These are phyloP conservation scores for Scalesia atractyloides DNA, from an alignment of 129 eudicot species.

Conservation along the genomic window DNA sequence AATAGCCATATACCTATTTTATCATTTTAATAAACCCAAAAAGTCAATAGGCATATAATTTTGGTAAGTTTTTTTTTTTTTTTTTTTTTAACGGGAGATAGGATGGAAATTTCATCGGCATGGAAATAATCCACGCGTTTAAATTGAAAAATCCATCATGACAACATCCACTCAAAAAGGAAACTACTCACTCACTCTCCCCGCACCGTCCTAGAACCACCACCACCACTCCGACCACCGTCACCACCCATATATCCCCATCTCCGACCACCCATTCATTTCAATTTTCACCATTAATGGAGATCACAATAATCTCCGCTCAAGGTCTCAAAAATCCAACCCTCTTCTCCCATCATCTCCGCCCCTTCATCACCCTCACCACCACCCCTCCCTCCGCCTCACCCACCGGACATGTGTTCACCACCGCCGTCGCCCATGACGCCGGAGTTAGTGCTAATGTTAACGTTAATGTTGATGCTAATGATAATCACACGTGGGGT, in stretches of 20 bases:
- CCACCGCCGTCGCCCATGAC: slow-evolving; percentile 50
- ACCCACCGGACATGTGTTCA: slow-evolving; percentile 33
- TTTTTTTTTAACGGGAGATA: background rate
- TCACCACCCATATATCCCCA: slow-evolving; percentile 7
- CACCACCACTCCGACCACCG: slow-evolving; percentile 38
- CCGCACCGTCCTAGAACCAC: slow-evolving; percentile 44
- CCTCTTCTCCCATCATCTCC: slow-evolving; percentile 36
- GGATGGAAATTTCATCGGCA: slow-evolving; percentile 1
- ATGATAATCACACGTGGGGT: slow-evolving; percentile 60
- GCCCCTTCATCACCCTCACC: slow-evolving; percentile 54
- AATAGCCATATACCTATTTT: too few relatives aligned
- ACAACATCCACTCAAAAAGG: slow-evolving; percentile 22
- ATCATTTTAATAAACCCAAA: too few relatives aligned
- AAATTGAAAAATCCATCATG: background rate
- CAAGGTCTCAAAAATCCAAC: slow-evolving; percentile 47
- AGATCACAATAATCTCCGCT: slow-evolving; percentile 59
- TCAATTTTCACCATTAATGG: slow-evolving; percentile 18
- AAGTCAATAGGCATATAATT: too few relatives aligned
- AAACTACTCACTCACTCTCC: slow-evolving; percentile 40
- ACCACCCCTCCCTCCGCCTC: slow-evolving; percentile 38
- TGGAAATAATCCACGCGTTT: slow-evolving; percentile 20
- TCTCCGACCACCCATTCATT: background rate
- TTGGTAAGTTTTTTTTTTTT: too few relatives aligned
- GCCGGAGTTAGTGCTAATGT: slow-evolving; percentile 30
- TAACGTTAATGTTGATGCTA: too few relatives aligned